A percentile compares a stretch with the other conserved stretches of the same genome.
Conservation (phyloP, 306 rosid species). For the Lathyrus sativus region DNA sequence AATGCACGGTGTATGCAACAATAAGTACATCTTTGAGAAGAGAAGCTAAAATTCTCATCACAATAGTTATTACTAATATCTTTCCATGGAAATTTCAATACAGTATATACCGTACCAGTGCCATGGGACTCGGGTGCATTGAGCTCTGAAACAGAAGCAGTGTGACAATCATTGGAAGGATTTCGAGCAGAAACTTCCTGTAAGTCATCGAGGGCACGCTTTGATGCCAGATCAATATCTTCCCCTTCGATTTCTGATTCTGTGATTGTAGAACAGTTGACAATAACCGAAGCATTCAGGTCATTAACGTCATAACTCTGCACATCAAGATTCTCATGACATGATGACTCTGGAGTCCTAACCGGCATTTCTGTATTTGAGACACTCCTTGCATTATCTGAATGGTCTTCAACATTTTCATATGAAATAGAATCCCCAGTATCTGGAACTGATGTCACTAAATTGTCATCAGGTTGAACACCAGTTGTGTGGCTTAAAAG, state of each 20-base stretch:
- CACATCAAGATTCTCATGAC: constrained; percentile 46
- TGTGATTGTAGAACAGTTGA: constrained; percentile 45
- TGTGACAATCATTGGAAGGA: constrained; percentile 48
- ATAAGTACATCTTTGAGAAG: constrained; percentile 21
- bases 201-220: constrained; percentile 42
- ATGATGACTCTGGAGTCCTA: constrained; percentile 46
- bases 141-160: constrained; percentile 49
- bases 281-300: constrained; percentile 41
- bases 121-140: constrained; percentile 48
- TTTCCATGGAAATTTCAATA: constrained; percentile 22
- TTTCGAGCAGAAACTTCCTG: constrained; percentile 46
- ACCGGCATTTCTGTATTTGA: constrained; percentile 47
- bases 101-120: constrained; percentile 56
- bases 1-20: background rate
- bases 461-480: constrained; percentile 43
- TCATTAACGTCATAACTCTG: constrained; percentile 36
- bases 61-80: background rate
- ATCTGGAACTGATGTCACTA: constrained; percentile 39
- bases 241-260: constrained; percentile 54
- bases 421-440: constrained; percentile 38
- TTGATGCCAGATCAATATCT: constrained; percentile 45
- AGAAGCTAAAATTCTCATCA: constrained; percentile 20
- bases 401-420: constrained; percentile 47
- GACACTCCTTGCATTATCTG: constrained; percentile 38
- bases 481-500: constrained; percentile 32